Evolutionary conservation across 371 early-diverging fungal genomes (phyloP), one percentile per base, ranked within the genome.

Genomic region (Apophysomyces elegans): DNA sequence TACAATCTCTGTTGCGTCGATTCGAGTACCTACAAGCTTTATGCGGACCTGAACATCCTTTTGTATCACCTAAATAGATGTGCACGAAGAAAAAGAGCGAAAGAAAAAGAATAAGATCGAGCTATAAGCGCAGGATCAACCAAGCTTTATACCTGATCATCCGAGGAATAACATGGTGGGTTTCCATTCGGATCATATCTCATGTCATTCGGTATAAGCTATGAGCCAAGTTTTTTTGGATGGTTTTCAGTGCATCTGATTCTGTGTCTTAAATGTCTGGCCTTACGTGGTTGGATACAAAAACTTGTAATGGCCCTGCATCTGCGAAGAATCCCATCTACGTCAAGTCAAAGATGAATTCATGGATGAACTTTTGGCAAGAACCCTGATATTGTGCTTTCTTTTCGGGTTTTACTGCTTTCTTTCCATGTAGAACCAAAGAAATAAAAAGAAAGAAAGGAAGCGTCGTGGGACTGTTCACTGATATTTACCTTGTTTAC

Each of bases 241-340:
- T 35, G 37, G 32, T 12, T n/a, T 41, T 44, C 11, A 14, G 57
- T 32, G 32, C 16, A 16, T 2, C 2, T 12, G 58, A 50, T 44
- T 38, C 9, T 39, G 37, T 63, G 57, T 26, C 57, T 16, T 47
- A 18, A 60, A 18, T 38, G 37, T 14, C 9, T 13, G 58, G 58
- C 61, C 88, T 84, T 83, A 96, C 96, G 73, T 95, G 92, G 43
- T 83, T 89, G 1, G 98, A 93, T 7, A 99, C 95, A 86, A 99
- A 99, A 11, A 99, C 93, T 71, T 93, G 89, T 36, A 99, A 81
- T 1, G 99, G 99, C 1, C 99, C 99, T 16, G 95, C 95, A 64
- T 95, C 95, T 11, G 94, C 96, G 80, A 97, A 98, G 73, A 99
- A 95, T 6, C 99, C 99, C 88, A 97, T 93, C 91, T 93, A 75